Base-by-base conservation (phyloP, 768 basidiomycete genomes). In the Candolleomyces aberdarensis region DNA sequence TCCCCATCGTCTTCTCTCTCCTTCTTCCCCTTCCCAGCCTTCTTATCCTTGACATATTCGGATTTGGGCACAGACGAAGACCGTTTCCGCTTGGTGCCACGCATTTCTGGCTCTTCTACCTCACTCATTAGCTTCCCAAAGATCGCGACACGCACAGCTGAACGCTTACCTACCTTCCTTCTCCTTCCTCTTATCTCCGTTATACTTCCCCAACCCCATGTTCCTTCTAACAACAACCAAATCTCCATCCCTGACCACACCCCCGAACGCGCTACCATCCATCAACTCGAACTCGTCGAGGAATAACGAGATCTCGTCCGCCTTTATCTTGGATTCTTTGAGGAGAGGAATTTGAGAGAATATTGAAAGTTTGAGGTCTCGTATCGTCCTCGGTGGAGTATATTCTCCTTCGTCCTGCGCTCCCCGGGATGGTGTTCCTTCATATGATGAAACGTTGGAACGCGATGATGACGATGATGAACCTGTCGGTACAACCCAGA, bases 271-370 rank as follows among this genome's bases (percentile, higher is more conserved):
- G 51, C 71, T 77, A 44, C 74, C 72, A 58, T 80, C 74, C 63
- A 84, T 64, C 40, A 84, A 71, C 60, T 82, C 80, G 67, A 83
- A 84, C 29, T 72, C 80, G 43, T 84, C 83, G 53, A 84, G 65
- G 17, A 74, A 60, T 14, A 84, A 68, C 10, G 66, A 54, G 50
- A 80, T 39, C 55, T 72, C 61, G 46, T 51, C 39, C 11, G 56
- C 65, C 19, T 64, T 43, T 54, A 74, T 58, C 29, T 70, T 57
- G 5, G 60, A 64, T 6, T 66, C 62, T 22, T 65, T 70, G 31
- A 83, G 64, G 5, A 63, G 55, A 19, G 71, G 72, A 46, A 83
- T 64, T 14, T 74, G 66, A 11, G 50, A 63, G 56, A 74, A 79
- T 29, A 84, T 64, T 19, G 69, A 66, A 32, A 63, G 59, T 62